Evolutionary conservation across 139 green algal genomes (phyloP).

Genomic region (Micromonas commoda): DNA sequence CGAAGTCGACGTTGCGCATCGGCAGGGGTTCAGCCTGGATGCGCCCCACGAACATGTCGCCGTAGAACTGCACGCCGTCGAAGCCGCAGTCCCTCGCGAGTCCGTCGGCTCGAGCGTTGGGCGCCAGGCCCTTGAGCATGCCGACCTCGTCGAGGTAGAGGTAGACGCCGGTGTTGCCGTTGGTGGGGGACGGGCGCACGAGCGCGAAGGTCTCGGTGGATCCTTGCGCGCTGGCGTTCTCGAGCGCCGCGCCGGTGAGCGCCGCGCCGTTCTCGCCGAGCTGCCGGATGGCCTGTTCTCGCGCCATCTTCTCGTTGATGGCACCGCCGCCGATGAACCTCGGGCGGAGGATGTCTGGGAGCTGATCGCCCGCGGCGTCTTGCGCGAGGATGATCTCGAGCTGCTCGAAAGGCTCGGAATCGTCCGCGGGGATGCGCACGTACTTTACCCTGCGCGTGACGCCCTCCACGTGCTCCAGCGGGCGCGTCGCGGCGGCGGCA

Average conservation of each 20-base stretch:
- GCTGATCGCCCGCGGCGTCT: not conserved
- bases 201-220: conserved; percentile 24
- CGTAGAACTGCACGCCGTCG: not conserved
- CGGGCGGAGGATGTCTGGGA: not conserved
- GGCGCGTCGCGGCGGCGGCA: not conserved
- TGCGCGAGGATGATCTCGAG: not conserved
- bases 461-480: too few species aligned
- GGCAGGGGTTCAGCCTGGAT: conserved; percentile 5
- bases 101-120: not conserved
- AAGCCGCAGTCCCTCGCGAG: conserved; percentile 7
- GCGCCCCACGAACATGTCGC: conserved; percentile 1
- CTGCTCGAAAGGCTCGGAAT: not conserved
- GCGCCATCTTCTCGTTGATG: not conserved
- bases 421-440: conserved; percentile 10
- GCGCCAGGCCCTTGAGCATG: conserved; percentile 1
- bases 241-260: not conserved
- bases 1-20: conserved; percentile 11
- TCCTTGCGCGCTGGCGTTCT: not conserved
- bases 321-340: conserved; percentile 7
- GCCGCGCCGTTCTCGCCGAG: conserved; percentile 2
- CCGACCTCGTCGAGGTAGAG: conserved; percentile 24
- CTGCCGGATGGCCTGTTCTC: not conserved
- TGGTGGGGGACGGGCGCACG: not conserved
- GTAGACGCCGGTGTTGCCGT: conserved; percentile 11
- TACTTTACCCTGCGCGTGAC: not conserved